These are phyloP conservation scores for Alternaria gansuensis DNA, from an alignment of 2,329 filamentous ascomycete species.

Conservation along the genomic window DNA sequence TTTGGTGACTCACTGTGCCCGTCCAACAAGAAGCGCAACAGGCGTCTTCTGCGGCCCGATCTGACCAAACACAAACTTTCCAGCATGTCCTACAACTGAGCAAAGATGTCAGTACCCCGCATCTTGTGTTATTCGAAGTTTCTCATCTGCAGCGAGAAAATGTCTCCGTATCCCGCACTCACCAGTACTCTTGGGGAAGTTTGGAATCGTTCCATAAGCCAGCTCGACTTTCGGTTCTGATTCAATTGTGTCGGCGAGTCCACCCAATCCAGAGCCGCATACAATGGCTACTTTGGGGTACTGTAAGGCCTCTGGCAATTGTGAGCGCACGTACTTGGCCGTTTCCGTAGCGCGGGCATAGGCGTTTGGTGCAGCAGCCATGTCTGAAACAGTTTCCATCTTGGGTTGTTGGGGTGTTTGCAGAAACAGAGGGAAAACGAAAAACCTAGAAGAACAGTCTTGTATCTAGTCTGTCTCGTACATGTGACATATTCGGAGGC, in stretches of 20 bases:
- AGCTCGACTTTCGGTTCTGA: conserved; percentile 61
- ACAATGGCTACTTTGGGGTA: conserved; percentile 68
- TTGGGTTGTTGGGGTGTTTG: conserved; percentile 1
- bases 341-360: conserved; percentile 61
- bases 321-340: conserved; percentile 58
- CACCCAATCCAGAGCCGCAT: conserved; percentile 71
- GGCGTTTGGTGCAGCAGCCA: conserved; percentile 44
- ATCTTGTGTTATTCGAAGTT: not conserved
- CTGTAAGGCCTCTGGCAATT: conserved; percentile 61
- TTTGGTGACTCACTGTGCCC: conserved; percentile 65
- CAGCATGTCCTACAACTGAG: conserved; percentile 67
- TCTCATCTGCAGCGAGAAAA: not conserved
- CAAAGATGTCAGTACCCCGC: conserved; percentile 12
- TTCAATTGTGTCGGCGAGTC: conserved; percentile 66
- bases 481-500: conserved; percentile 23
- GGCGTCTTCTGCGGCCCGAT: conserved; percentile 63
- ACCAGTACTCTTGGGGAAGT: conserved; percentile 70
- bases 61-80: conserved; percentile 70
- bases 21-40: conserved; percentile 70
- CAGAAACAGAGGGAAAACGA: not conserved
- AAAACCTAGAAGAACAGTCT: not conserved
- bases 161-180: conserved; percentile 39
- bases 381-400: conserved; percentile 35
- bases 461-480: conserved; percentile 6
- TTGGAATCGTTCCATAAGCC: conserved; percentile 67